Conservation (phyloP, 768 basidiomycete species). For the Pholiota microspora region DNA sequence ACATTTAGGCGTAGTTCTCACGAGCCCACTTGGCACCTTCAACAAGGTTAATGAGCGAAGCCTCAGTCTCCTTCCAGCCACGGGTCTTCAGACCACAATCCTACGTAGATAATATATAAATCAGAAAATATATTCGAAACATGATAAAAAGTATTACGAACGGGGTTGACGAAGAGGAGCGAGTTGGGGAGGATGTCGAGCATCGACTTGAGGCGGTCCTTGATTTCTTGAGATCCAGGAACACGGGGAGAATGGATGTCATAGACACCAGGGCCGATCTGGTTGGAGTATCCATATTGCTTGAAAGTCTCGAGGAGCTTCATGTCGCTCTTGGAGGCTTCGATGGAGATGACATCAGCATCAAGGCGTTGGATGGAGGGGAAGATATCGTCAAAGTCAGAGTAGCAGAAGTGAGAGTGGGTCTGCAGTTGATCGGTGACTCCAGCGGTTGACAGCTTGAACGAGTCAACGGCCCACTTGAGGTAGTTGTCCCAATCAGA, state of each 20-base stretch:
- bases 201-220: conserved; percentile 85
- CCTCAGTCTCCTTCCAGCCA: conserved; percentile 97
- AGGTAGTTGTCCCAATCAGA: conserved; percentile 97
- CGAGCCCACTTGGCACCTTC: conserved; percentile 94
- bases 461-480: conserved; percentile 98
- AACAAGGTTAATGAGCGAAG: conserved; percentile 84
- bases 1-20: conserved; percentile 66
- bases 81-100: conserved; percentile 99
- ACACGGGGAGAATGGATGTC: conserved; percentile 99
- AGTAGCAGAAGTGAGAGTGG: conserved; percentile 99
- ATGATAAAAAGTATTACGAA: conserved; percentile 31
- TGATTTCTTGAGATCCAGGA: conserved; percentile 90
- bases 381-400: conserved; percentile 99
- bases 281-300: conserved; percentile 92
- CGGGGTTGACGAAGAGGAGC: conserved; percentile 90
- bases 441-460: conserved; percentile 96
- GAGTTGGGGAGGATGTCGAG: conserved; percentile 76
- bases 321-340: conserved; percentile 98
- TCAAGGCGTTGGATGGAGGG: conserved; percentile 94
- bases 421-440: conserved; percentile 93
- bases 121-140: background rate
- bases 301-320: conserved; percentile 96
- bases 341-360: conserved; percentile 98
- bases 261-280: conserved; percentile 98
- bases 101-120: conserved; percentile 25